A percentile compares a stretch with the other conserved stretches of the same genome.
Conservation (phyloP, 1,284 basidiomycete genomes). For the Singerocomus rubriflavus region DNA sequence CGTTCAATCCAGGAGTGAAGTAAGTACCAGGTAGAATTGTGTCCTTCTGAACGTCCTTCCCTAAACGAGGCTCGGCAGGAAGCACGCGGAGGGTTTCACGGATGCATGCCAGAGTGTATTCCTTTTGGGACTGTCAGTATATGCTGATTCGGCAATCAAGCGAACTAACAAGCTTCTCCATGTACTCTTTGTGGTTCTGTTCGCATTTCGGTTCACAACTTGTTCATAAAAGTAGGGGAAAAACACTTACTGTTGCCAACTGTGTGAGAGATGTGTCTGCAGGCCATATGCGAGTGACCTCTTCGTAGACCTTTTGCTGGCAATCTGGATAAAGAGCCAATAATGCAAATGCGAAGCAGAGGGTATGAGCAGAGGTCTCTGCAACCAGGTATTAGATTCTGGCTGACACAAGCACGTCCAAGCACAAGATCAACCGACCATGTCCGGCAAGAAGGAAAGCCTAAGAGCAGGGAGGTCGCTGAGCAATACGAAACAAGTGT, state of each 20-base stretch:
- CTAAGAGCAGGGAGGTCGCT: constrained; percentile 18
- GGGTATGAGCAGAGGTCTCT: constrained; percentile 46
- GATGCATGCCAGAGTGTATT: constrained; percentile 41
- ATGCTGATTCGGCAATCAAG: background rate
- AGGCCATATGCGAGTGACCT: constrained; percentile 38
- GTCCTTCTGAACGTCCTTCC: constrained; percentile 38
- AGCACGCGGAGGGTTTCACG: constrained; percentile 44
- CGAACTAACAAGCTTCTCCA: constrained; percentile 33
- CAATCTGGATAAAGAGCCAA: constrained; percentile 45
- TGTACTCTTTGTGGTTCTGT: constrained; percentile 37
- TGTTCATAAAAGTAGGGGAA: background rate
- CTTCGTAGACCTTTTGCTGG: constrained; percentile 43
- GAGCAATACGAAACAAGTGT: background rate
- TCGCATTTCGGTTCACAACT: background rate
- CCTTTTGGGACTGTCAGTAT: constrained; percentile 31
- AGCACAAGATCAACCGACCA: constrained; percentile 12
- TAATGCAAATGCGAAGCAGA: constrained; percentile 40
- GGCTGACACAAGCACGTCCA: background rate
- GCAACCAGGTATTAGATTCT: constrained; percentile 1
- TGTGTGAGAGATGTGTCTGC: constrained; percentile 24
- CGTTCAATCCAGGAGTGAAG: constrained; percentile 32
- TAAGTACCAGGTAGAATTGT: constrained; percentile 33
- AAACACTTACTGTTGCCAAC: constrained; percentile 15
- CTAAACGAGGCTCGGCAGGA: constrained; percentile 39
- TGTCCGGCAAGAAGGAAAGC: constrained; percentile 39